These are phyloP conservation scores for Lactarius hengduanensis DNA, from an alignment of 768 basidiomycete species.

Conservation along the genomic window DNA sequence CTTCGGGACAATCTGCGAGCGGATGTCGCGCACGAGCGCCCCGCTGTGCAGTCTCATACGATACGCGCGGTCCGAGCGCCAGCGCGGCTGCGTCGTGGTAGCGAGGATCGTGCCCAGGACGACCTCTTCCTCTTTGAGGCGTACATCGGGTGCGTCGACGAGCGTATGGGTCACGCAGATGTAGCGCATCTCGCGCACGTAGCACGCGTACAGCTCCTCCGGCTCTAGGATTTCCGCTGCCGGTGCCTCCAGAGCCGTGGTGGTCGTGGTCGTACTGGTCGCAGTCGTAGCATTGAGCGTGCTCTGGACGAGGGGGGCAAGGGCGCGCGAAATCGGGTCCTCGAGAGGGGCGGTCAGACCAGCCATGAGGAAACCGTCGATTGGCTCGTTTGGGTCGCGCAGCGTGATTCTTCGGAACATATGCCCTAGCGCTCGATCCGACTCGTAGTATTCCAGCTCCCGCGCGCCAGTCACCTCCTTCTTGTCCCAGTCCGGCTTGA, in stretches of 20 bases:
- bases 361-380: not conserved
- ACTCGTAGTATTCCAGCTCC: conserved; percentile 65
- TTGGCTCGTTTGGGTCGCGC: conserved; percentile 38
- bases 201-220: conserved; percentile 45
- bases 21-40: conserved; percentile 52
- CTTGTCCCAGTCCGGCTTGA: conserved; percentile 80
- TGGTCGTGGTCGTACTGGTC: too few species aligned
- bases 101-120: conserved; percentile 75
- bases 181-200: conserved; percentile 67
- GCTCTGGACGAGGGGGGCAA: conserved; percentile 8
- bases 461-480: conserved; percentile 42
- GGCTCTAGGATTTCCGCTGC: not conserved
- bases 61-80: conserved; percentile 56
- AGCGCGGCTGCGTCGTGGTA: conserved; percentile 62
- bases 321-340: conserved; percentile 13
- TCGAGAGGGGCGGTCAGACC: not conserved
- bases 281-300: not conserved
- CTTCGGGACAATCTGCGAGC: conserved; percentile 35
- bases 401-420: conserved; percentile 61
- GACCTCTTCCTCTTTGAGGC: conserved; percentile 69
- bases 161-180: conserved; percentile 70
- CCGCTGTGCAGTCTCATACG: conserved; percentile 58
- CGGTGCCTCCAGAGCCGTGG: too few species aligned
- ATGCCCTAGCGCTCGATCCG: conserved; percentile 65
- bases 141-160: conserved; percentile 52